Evolutionary conservation across 306 rosid species (phyloP), one percentile per base, ranked within the genome.

Genomic region (Sphenostylis stenocarpa): DNA sequence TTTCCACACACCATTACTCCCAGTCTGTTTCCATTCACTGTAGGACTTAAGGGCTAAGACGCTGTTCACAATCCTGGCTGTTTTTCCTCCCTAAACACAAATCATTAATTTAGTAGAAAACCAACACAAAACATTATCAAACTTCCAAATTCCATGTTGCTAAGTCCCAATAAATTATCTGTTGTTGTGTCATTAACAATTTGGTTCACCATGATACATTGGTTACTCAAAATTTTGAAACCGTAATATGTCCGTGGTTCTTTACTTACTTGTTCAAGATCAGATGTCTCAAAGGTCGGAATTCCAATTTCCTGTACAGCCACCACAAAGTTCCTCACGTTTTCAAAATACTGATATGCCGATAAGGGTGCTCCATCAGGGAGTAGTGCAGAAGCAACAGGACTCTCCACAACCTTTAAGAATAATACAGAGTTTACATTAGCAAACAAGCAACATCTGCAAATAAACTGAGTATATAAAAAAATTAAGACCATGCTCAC

Each of bases 291-390:
- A 57, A 94, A 91, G 52, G 93, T 84, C 57, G 98, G 98, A 80
- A 91, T 76, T 61, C 96, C 96, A 87, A 94, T 80, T 76, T 85
- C 96, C 80, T 91, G 91, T 21, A 87, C 52, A 26, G 97, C 97
- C 62, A 87, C 97, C 33, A 86, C 85, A 79, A 94, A 94, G 82
- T 94, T 94, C 88, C 97, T 90, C 61, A 90, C 93, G 41, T 94
- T 94, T 84, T 94, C 98, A 51, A 94, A 94, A 88, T 94, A 94
- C 72, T 94, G 98, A 85, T 84, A 94, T 12, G 97, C 98, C 0
- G 97, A 90, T 65, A 91, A 77, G 17, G 98, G 93, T 12, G 97
- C 97, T 68, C 97, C 97, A 84, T 94, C 98, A 14, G 94, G 96
- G 61, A 88, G 81, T 65, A 67, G 78, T 47, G 87, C 93, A 73